Evolutionary conservation across 768 basidiomycete genomes (phyloP), one percentile per base, ranked within the genome.

Genomic region (Polyporus arcularius): DNA sequence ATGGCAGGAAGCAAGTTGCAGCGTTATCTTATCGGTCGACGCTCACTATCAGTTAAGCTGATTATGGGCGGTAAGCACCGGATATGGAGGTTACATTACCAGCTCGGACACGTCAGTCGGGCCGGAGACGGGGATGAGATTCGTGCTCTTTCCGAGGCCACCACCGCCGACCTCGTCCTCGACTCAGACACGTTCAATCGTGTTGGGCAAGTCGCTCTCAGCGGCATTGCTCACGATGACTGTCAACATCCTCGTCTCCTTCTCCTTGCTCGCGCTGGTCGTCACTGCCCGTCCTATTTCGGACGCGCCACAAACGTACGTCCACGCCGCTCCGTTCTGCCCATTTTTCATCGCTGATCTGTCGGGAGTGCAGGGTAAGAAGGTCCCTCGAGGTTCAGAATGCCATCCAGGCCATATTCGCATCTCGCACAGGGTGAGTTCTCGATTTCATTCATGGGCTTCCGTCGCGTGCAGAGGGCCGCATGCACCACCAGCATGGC

Each of bases 211-310:
- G 32, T 28, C 32, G 48, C 35, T 59, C 39, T 56, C 55, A 55
- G 58, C 59, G 50, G 39, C 54, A 14, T 57, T 48, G 46, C 46
- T 40, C 40, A 48, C 52, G 45, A 80, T 80, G 78, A 70, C 75
- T 26, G 68, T 77, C 26, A 69, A 71, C 57, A 65, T 79, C 40
- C 69, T 81, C 53, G 75, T 72, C 49, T 78, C 72, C 16, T 67
- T 77, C 55, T 73, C 74, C 51, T 70, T 81, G 35, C 70, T 79
- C 58, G 78, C 74, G 73, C 75, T 81, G 72, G 76, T 78, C 71
- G 79, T 79, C 64, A 72, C 75, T 56, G 69, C 78, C 68, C 78
- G 71, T 62, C 79, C 79, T 30, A 65, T 80, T 57, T 58, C 68
- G 16, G 60, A 71, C 57, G 65, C 63, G 47, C 49, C 71, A 38